Evolutionary conservation across 176 grass and related monocot species (phyloP).

Genomic region (Phragmites australis): DNA sequence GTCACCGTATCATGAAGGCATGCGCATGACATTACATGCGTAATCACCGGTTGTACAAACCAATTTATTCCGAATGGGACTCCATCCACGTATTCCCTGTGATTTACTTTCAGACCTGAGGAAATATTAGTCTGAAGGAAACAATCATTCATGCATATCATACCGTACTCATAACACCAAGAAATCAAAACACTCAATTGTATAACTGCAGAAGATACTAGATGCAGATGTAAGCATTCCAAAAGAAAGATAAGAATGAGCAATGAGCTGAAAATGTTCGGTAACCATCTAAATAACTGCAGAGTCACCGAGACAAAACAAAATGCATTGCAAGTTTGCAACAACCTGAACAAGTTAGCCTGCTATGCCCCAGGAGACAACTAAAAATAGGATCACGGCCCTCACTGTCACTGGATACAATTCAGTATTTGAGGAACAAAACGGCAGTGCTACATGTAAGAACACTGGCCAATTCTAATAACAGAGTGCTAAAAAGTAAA

Average conservation of each 20-base stretch:
- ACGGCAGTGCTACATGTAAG: not conserved
- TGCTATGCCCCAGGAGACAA: not conserved
- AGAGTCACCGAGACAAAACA: not conserved
- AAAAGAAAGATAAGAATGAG: not conserved
- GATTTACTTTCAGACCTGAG: not conserved
- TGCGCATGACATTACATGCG: not conserved
- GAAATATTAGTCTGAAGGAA: not conserved
- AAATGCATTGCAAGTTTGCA: not conserved
- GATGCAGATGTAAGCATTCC: not conserved
- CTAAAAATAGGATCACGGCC: slow-evolving; percentile 16
- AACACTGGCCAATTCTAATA: not conserved
- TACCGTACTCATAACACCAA: not conserved
- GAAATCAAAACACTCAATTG: not conserved
- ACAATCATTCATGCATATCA: not conserved
- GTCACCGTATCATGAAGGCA: not conserved
- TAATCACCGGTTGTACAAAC: not conserved
- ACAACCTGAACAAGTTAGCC: not conserved
- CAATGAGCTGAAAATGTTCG: not conserved
- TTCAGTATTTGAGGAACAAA: slow-evolving; percentile 6
- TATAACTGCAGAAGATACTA: not conserved
- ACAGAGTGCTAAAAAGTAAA: not conserved
- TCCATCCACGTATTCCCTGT: no score
- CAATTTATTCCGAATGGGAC: no score
- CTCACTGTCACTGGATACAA: not conserved
- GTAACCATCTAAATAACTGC: not conserved